Evolutionary conservation across 495 filamentous ascomycete species (phyloP).

Genomic region (Lasiosphaeria hispida): DNA sequence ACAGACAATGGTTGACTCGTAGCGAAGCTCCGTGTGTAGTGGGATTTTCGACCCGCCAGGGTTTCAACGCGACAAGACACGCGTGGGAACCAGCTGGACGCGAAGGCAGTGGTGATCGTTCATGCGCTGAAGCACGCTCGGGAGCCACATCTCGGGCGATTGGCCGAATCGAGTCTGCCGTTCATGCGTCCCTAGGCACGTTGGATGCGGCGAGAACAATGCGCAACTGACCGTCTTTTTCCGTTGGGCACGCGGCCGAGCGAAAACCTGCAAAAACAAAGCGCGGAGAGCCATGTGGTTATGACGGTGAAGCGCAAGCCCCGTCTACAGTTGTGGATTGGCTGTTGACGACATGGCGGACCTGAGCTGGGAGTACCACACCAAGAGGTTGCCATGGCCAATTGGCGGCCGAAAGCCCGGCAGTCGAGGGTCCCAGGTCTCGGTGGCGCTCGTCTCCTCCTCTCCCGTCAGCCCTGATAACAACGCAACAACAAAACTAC

Average conservation of each 20-base stretch:
- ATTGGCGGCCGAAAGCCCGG: constrained; percentile 14
- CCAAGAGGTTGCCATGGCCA: not conserved
- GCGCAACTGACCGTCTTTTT: constrained; percentile 5
- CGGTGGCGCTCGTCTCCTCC: constrained; percentile 9
- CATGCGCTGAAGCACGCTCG: constrained; percentile 15
- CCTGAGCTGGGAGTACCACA: constrained; percentile 4
- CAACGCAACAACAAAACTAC: not conserved
- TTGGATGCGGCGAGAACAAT: constrained; percentile 2
- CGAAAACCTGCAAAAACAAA: not conserved
- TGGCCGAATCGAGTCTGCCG: constrained; percentile 7
- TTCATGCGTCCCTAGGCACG: constrained; percentile 14
- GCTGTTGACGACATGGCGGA: constrained; percentile 1
- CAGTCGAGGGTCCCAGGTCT: not conserved
- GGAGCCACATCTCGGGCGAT: constrained; percentile 10
- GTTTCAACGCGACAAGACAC: constrained; percentile 13
- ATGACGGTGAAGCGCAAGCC: not conserved
- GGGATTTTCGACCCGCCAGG: not conserved
- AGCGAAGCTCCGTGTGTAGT: not conserved
- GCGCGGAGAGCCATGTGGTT: constrained; percentile 15
- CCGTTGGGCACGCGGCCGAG: constrained; percentile 4
- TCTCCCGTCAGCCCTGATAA: constrained; percentile 7
- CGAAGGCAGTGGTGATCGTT: constrained; percentile 15
- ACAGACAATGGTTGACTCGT: constrained; percentile 2
- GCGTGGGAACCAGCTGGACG: constrained; percentile 4
- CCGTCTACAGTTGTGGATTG: constrained; percentile 15